Conservation (phyloP, 257 asterid genomes). For the Penstemon newberryi region DNA sequence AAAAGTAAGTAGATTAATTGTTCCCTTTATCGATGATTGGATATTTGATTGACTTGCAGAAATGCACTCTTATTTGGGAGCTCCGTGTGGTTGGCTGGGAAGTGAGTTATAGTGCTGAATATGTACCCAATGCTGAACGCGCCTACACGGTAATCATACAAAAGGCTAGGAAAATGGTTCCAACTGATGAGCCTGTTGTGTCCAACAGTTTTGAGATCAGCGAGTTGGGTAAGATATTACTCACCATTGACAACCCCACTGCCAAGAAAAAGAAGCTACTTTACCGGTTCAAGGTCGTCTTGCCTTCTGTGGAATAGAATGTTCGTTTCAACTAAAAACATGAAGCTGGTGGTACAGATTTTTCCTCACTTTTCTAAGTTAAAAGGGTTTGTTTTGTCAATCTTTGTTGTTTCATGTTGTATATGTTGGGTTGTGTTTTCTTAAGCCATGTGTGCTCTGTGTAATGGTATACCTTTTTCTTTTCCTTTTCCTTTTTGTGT, state of each 20-base stretch:
- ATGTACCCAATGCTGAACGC: conserved; percentile 52
- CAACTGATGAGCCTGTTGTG: conserved; percentile 65
- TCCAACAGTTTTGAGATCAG: conserved; percentile 54
- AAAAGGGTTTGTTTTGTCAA: conserved; percentile 17
- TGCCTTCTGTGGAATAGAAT: conserved; percentile 24
- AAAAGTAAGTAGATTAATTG: neutral
- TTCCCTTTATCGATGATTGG: conserved; percentile 5
- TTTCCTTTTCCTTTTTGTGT: too few species aligned
- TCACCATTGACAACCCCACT: conserved; percentile 76
- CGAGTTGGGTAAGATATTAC: conserved; percentile 77
- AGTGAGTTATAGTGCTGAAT: conserved; percentile 84
- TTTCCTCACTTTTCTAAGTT: conserved; percentile 7
- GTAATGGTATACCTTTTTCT: too few species aligned
- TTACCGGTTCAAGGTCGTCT: conserved; percentile 69
- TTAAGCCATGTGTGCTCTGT: conserved; percentile 6
- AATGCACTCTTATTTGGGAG: conserved; percentile 84
- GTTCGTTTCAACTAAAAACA: neutral
- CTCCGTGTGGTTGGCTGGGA: conserved; percentile 94
- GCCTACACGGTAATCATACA: conserved; percentile 71
- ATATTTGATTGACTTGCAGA: conserved; percentile 41
- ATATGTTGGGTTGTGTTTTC: neutral
- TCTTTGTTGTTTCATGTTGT: conserved; percentile 6
- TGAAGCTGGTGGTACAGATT: neutral
- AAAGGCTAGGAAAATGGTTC: conserved; percentile 64
- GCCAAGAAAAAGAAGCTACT: conserved; percentile 78